These are phyloP conservation scores for Cucurbita pepo DNA, from an alignment of 306 rosid species.

Conservation along the genomic window DNA sequence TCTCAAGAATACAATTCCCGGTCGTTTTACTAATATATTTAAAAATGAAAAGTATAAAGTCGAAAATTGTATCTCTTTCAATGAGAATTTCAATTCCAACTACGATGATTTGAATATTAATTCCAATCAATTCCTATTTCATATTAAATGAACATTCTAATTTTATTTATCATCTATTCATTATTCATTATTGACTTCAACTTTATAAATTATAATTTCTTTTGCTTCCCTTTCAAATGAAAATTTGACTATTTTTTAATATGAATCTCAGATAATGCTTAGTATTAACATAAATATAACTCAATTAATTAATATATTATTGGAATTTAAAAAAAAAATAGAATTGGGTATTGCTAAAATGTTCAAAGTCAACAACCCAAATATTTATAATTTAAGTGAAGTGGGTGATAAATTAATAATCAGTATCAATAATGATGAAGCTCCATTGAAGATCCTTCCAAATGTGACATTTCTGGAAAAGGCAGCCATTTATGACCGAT, in stretches of 20 bases:
- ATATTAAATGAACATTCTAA: background rate
- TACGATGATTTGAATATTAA: background rate
- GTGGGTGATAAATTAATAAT: background rate
- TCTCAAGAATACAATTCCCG: background rate
- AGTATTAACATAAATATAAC: too few relatives aligned
- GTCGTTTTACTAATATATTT: background rate
- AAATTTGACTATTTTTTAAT: too few relatives aligned
- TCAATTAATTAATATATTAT: too few relatives aligned
- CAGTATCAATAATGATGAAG: background rate
- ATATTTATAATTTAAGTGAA: too few relatives aligned
- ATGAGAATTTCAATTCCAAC: background rate
- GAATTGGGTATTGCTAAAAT: too few relatives aligned
- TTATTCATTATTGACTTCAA: background rate
- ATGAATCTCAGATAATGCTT: too few relatives aligned
- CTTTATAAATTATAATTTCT: background rate
- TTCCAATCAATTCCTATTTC: background rate
- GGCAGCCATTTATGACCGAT: background rate
- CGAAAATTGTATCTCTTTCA: background rate
- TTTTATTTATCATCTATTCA: background rate
- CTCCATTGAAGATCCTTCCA: background rate
- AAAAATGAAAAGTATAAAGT: background rate
- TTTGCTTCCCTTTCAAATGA: too few relatives aligned
- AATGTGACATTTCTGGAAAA: background rate
- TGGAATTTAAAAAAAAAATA: too few relatives aligned
- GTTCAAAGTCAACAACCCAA: too few relatives aligned